Evolutionary conservation across 768 basidiomycete genomes (phyloP).

Genomic region (Suillus alpinus): DNA sequence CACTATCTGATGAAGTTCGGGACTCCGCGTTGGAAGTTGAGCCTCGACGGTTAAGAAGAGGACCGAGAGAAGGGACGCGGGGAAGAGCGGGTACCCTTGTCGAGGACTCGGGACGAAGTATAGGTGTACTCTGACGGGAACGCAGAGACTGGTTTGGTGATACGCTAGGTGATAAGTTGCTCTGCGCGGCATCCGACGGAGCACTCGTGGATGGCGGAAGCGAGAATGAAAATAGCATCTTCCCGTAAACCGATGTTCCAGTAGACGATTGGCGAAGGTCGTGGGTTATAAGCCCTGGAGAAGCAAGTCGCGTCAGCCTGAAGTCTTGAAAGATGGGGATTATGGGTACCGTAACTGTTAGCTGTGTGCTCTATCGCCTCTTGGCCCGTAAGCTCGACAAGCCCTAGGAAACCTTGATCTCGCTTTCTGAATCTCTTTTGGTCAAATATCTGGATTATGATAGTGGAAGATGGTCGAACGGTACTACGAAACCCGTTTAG

Average conservation of each 20-base stretch:
- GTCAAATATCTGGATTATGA: constrained; percentile 88
- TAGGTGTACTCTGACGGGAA: constrained; percentile 21
- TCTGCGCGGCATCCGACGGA: constrained; percentile 15
- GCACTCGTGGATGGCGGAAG: constrained; percentile 39
- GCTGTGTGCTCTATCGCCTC: constrained; percentile 51
- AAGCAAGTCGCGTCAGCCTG: constrained; percentile 1
- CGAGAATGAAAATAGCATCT: constrained; percentile 66
- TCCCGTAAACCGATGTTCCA: constrained; percentile 66
- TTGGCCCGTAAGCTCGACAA: constrained; percentile 52
- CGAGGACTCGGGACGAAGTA: constrained; percentile 19
- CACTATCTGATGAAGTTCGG: not conserved
- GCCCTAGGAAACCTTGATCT: constrained; percentile 75
- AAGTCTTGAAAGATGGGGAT: constrained; percentile 2
- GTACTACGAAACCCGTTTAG: constrained; percentile 38
- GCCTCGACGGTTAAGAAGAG: not conserved
- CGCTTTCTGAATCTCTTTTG: constrained; percentile 83
- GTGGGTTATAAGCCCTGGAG: constrained; percentile 63
- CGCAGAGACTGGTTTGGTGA: constrained; percentile 11
- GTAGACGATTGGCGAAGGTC: constrained; percentile 42
- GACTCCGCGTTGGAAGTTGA: constrained; percentile 4
- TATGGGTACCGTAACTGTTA: constrained; percentile 42
- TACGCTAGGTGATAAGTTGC: constrained; percentile 12
- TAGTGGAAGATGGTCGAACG: constrained; percentile 69
- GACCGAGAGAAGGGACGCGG: constrained; percentile 18
- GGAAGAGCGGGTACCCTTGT: constrained; percentile 16